These are phyloP conservation scores for Xylaria multiplex DNA, from an alignment of 2,329 filamentous ascomycete genomes.

Conservation along the genomic window DNA sequence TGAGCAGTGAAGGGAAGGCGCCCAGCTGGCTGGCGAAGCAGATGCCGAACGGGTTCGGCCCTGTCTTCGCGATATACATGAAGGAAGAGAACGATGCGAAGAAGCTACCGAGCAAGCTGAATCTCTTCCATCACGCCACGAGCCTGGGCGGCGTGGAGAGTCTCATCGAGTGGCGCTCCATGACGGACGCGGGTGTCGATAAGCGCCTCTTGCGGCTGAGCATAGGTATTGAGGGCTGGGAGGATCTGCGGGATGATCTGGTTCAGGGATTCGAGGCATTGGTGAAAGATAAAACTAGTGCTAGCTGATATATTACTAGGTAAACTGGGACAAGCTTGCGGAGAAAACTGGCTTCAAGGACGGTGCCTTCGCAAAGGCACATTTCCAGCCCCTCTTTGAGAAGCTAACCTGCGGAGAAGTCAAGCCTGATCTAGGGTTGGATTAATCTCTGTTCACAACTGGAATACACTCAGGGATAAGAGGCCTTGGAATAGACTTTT, in stretches of 20 bases:
- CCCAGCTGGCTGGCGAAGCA: constrained; percentile 78
- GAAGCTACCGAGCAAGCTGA: constrained; percentile 78
- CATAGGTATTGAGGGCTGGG: constrained; percentile 85
- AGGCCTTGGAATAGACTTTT: neutral
- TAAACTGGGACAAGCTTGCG: too few species aligned
- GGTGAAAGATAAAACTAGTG: constrained; percentile 45
- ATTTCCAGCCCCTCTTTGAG: too few species aligned
- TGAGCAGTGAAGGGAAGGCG: constrained; percentile 35
- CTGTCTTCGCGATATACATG: constrained; percentile 83
- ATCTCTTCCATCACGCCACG: constrained; percentile 92
- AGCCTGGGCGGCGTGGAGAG: constrained; percentile 94
- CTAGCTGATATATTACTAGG: neutral
- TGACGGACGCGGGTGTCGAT: constrained; percentile 82
- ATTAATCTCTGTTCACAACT: too few species aligned
- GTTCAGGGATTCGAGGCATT: constrained; percentile 71
- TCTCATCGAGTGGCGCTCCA: constrained; percentile 93
- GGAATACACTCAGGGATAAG: neutral
- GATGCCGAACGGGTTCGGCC: constrained; percentile 91
- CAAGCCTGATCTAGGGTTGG: neutral
- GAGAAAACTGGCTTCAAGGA: too few species aligned
- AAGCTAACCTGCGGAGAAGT: neutral
- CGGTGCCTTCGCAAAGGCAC: too few species aligned
- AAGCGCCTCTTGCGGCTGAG: constrained; percentile 80
- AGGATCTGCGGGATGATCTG: constrained; percentile 84
- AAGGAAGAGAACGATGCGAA: constrained; percentile 69